Conservation (phyloP, 441 rosid species). For the Arabidopsis lyrata region DNA sequence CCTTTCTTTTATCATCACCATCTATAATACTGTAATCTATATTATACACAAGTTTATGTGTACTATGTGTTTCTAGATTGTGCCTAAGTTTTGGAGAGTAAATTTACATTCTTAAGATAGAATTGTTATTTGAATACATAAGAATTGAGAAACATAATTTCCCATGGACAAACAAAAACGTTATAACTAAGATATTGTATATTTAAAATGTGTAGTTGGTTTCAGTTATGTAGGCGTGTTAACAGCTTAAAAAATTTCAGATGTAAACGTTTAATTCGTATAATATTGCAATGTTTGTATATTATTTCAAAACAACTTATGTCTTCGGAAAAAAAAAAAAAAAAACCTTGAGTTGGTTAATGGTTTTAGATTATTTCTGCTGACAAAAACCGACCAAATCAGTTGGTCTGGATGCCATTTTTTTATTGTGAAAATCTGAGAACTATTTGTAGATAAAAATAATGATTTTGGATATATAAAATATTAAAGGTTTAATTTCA, state of each 20-base stretch:
- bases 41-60: not conserved
- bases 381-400: constrained; percentile 30
- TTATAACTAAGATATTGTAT: constrained; percentile 2
- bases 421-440: not conserved
- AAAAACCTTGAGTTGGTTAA: not conserved
- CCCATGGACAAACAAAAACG: not conserved
- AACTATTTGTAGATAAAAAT: not conserved
- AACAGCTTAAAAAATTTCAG: not conserved
- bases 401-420: constrained; percentile 26
- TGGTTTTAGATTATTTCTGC: constrained; percentile 11
- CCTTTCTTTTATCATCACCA: constrained; percentile 30
- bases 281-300: not conserved
- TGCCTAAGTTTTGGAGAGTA: not conserved
- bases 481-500: not conserved
- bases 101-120: not conserved
- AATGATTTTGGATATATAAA: not conserved
- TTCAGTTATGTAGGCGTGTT: not conserved
- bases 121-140: not conserved
- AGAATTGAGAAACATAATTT: not conserved
- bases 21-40: constrained; percentile 13
- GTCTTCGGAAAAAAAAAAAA: too few species aligned
- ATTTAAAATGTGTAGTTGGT: not conserved
- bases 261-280: constrained; percentile 5
- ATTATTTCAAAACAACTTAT: not conserved
- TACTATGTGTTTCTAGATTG: constrained; percentile 29